These are phyloP conservation scores for Apiospora pterosperma DNA, from an alignment of 2,329 filamentous ascomycete genomes.

Conservation along the genomic window DNA sequence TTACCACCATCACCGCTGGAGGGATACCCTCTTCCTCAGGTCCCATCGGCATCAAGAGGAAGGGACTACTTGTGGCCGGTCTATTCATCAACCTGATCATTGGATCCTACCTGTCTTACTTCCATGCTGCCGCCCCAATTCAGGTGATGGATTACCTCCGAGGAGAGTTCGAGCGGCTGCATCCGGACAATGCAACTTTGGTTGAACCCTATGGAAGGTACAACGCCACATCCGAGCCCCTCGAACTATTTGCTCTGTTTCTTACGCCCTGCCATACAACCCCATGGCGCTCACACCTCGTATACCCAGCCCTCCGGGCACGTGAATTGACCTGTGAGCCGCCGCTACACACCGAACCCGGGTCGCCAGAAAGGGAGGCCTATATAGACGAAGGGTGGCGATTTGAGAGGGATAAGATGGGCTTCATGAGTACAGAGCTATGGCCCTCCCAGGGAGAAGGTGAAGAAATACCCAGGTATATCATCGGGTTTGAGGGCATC, in stretches of 20 bases:
- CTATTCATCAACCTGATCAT: slow-evolving; percentile 67
- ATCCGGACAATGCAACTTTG: slow-evolving; percentile 37
- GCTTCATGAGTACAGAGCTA: slow-evolving; percentile 56
- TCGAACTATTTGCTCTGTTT: slow-evolving; percentile 68
- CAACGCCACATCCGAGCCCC: slow-evolving; percentile 20
- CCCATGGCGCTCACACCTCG: slow-evolving; percentile 86
- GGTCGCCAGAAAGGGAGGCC: slow-evolving; percentile 53
- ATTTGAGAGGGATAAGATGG: slow-evolving; percentile 69
- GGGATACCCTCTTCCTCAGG: slow-evolving; percentile 23
- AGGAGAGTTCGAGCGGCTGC: slow-evolving; percentile 61
- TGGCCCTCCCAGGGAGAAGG: slow-evolving; percentile 34
- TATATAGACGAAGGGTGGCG: slow-evolving; percentile 90
- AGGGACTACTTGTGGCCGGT: slow-evolving; percentile 52
- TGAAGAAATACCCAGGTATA: slow-evolving; percentile 49
- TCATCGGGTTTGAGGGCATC: slow-evolving; percentile 60
- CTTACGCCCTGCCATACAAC: slow-evolving; percentile 96
- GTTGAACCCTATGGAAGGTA: slow-evolving; percentile 20
- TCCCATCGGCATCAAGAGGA: slow-evolving; percentile 41
- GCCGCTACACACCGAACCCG: slow-evolving; percentile 64
- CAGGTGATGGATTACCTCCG: slow-evolving; percentile 73
- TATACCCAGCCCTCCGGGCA: slow-evolving; percentile 70
- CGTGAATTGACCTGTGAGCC: slow-evolving; percentile 91
- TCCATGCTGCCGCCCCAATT: slow-evolving; percentile 79
- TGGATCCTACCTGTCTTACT: slow-evolving; percentile 67
- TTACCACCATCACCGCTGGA: slow-evolving; percentile 40